Base-by-base conservation (phyloP, 805 yeast species). In the Kuraishia ogatae region DNA sequence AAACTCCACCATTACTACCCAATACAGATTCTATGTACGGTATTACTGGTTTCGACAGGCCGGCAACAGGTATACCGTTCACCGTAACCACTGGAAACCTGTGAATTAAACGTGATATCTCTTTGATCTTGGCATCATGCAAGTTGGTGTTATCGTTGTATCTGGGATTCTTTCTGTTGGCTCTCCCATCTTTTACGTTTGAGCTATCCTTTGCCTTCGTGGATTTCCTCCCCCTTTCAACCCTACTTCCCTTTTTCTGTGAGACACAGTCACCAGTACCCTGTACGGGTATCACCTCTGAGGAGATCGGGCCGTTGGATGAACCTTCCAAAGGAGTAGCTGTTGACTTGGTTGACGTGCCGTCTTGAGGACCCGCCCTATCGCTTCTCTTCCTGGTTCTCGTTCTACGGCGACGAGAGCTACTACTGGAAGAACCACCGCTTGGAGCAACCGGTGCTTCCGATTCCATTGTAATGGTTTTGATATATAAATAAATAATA, bases 81-180 rank as follows among this genome's bases (percentile, higher is more conserved):
- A 68, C 58, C 0, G 73, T 68, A 10, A 69, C 55, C 11, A 67
- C 68, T 21, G 56, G 56, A 50, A 58, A 62, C 19, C 50, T 52
- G 15, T 55, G 56, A 2, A 61, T 48, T 7, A 68, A 57, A 51
- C 50, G 6, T 23, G 26, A 21, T 8, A 47, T 47, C 17, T 35
- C 43, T 35, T 35, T 35, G 17, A 35, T 17, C 17, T 35, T 35
- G 15, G 43, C 43, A 10, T 35, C 43, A 35, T 35, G 6, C 17
- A 17, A 3, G 17, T 26, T 26, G 29, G 5, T 26, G 29, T 35
- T 35, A 35, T 35, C 13, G 43, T 15, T 35, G 43, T 35, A 8
- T 35, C 43, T 35, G 43, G 6, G 15, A 11, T 17, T 35, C 17
- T 15, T 35, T 13, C n/a, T 35, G 43, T 35, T 35, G n/a, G n/a